phyloP scores from a whole-genome alignment of 352 stramenopile species.

The Halophytophthora polymorphica region DNA sequence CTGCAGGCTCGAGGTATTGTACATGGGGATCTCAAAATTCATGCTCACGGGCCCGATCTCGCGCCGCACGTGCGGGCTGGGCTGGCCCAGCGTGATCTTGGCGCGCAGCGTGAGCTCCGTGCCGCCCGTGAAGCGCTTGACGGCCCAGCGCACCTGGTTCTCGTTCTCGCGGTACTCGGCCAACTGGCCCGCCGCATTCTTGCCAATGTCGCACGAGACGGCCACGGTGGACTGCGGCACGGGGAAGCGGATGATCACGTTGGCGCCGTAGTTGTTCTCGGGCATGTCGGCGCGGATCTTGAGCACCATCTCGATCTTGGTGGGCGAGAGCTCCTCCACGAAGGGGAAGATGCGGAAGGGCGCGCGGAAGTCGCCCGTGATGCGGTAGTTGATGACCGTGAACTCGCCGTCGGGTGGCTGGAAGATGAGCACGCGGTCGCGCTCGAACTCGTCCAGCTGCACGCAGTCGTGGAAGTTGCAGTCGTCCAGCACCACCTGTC shows the following conservation, averaged over 20 bases:
- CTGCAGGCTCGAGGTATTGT: constrained; percentile 98
- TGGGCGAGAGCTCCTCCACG: constrained; percentile 94
- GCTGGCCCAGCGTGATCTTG: constrained; percentile 88
- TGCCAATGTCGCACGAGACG: constrained; percentile 79
- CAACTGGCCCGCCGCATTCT: constrained; percentile 72
- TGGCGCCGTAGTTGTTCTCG: constrained; percentile 93
- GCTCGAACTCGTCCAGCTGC: constrained; percentile 94
- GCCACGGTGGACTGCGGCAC: constrained; percentile 87
- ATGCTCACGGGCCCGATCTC: constrained; percentile 98
- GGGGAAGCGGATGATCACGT: constrained; percentile 94
- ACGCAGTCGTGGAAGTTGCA: constrained; percentile 99
- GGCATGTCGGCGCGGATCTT: constrained; percentile 93
- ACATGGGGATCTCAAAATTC: constrained; percentile 99
- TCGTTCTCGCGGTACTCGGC: constrained; percentile 95
- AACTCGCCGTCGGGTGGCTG: constrained; percentile 77
- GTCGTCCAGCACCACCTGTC: constrained; percentile 94
- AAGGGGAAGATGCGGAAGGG: constrained; percentile 98
- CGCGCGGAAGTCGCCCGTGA: constrained; percentile 95
- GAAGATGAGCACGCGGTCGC: constrained; percentile 86
- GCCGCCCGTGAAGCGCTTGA: constrained; percentile 96
- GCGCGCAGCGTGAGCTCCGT: constrained; percentile 94
- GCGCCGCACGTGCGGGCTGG: constrained; percentile 74
- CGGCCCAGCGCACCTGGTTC: constrained; percentile 94
- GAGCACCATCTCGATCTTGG: constrained; percentile 93
- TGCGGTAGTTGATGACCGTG: constrained; percentile 97